These are phyloP conservation scores for Sarocladium kiliense DNA, from an alignment of 2,329 filamentous ascomycete species.

Conservation along the genomic window DNA sequence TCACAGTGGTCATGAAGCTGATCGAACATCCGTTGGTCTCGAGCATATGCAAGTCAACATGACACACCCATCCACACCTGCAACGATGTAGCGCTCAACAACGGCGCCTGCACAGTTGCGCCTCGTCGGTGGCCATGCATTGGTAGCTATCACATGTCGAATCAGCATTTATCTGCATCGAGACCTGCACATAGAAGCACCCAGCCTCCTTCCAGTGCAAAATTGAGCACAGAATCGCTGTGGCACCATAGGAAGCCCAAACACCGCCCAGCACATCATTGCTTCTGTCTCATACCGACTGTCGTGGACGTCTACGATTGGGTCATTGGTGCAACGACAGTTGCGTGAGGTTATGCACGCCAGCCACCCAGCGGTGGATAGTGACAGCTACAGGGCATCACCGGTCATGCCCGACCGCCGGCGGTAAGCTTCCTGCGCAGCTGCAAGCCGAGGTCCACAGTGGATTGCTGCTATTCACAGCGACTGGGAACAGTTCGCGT, in stretches of 20 bases:
- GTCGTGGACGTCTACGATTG: slow-evolving; percentile 5
- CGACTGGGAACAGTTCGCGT: slow-evolving; percentile 2
- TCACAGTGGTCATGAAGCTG: not conserved
- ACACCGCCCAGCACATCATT: not conserved
- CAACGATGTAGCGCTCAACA: not conserved
- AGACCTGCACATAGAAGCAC: not conserved
- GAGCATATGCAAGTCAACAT: not conserved
- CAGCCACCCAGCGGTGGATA: not conserved
- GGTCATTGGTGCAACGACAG: not conserved
- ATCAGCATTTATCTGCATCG: not conserved
- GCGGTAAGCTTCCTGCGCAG: slow-evolving; percentile 3
- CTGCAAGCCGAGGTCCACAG: not conserved
- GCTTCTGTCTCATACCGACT: not conserved
- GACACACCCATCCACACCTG: not conserved
- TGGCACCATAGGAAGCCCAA: not conserved
- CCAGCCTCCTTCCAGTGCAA: not conserved
- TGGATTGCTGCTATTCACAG: slow-evolving; percentile 7
- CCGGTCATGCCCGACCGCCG: not conserved
- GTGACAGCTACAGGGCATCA: not conserved
- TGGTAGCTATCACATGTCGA: not conserved
- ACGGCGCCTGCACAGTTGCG: not conserved
- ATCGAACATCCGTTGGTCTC: not conserved
- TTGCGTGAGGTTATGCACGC: slow-evolving; percentile 1
- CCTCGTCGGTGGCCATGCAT: not conserved
- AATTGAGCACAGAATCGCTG: not conserved